phyloP scores from a whole-genome alignment of 257 asterid genomes.

The Linaria vulgaris region DNA sequence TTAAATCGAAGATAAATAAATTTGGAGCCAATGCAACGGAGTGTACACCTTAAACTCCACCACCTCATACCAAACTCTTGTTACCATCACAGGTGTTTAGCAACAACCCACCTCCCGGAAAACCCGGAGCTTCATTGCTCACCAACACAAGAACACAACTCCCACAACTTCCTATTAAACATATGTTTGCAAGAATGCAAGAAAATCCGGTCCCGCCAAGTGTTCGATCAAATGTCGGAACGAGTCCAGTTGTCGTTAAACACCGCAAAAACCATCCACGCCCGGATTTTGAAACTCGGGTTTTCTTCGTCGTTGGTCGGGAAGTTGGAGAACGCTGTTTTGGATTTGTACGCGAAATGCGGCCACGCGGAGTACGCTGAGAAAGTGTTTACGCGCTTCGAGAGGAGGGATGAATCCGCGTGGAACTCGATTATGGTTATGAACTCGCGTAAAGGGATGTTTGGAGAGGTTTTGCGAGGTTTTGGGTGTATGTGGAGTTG shows the following conservation, averaged over 20 bases:
- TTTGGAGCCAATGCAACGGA: conserved; percentile 40
- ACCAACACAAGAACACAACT: conserved; percentile 19
- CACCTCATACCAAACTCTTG: conserved; percentile 25
- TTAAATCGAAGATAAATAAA: too few relatives aligned
- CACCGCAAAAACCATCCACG: conserved; percentile 52
- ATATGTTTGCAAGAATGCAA: conserved; percentile 62
- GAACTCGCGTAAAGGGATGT: conserved; percentile 59
- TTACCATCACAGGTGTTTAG: conserved; percentile 35
- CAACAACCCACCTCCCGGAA: conserved; percentile 33
- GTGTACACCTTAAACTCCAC: conserved; percentile 21
- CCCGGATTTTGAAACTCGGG: conserved; percentile 51
- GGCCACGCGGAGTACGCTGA: conserved; percentile 58
- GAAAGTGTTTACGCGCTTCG: conserved; percentile 49
- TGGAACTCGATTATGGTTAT: conserved; percentile 81
- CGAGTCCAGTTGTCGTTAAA: conserved; percentile 36
- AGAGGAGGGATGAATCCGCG: conserved; percentile 52
- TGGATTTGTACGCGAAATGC: conserved; percentile 86
- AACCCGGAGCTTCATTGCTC: conserved; percentile 18
- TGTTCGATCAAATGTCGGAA: conserved; percentile 66
- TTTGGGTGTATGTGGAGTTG: conserved; percentile 55
- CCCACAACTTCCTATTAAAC: conserved; percentile 32
- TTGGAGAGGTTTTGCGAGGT: conserved; percentile 38
- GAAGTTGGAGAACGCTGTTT: conserved; percentile 59
- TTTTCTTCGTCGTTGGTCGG: conserved; percentile 49
- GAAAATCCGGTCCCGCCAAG: conserved; percentile 52